These are phyloP conservation scores for Alloascoidea africana DNA, from an alignment of 805 yeast genomes.

Conservation along the genomic window DNA sequence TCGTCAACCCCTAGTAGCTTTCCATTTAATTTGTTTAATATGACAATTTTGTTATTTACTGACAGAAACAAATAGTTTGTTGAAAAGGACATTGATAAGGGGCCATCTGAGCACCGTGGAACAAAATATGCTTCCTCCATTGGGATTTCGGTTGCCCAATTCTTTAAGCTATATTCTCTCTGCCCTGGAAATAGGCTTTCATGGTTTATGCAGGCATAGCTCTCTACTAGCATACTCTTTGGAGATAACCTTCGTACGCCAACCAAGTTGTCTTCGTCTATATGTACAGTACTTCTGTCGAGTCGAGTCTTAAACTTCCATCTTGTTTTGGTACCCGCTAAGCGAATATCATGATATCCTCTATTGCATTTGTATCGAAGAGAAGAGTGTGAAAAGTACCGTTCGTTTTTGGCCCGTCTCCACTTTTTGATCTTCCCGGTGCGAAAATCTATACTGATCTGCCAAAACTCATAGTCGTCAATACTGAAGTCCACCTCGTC, in stretches of 20 bases:
- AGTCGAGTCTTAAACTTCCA: slow-evolving; percentile 1
- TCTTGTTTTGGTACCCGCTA: neutral
- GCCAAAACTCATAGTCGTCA: slow-evolving; percentile 1
- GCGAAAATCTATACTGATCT: neutral
- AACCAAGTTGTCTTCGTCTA: neutral
- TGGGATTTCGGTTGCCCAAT: neutral
- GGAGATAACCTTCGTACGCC: neutral
- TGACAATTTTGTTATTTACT: neutral
- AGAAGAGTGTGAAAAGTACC: neutral
- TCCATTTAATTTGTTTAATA: neutral
- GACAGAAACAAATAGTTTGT: neutral
- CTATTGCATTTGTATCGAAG: neutral
- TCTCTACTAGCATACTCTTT: neutral
- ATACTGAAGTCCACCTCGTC: neutral
- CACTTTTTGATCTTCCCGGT: neutral
- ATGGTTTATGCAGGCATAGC: neutral
- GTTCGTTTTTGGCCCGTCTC: neutral
- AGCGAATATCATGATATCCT: neutral
- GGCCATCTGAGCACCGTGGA: neutral
- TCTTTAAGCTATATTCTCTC: neutral
- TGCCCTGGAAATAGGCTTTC: neutral
- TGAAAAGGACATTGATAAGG: neutral
- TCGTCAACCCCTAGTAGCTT: neutral
- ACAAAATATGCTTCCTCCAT: neutral
- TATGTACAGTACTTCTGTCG: neutral